Conservation (phyloP, 2,329 filamentous ascomycete genomes). For the Colletotrichum acutatum region DNA sequence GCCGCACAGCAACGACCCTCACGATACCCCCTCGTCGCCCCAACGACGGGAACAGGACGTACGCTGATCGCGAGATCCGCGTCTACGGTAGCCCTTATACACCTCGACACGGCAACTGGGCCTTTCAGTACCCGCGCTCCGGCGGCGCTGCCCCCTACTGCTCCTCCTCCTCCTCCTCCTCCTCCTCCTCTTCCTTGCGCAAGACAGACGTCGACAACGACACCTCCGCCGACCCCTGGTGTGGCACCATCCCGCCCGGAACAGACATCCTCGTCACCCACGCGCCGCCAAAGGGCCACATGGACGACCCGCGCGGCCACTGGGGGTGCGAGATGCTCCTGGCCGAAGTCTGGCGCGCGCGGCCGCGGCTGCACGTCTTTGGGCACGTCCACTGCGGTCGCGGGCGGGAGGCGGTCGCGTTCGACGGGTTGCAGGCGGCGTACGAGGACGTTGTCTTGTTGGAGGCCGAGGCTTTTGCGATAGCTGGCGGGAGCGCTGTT, state of each 20-base stretch:
- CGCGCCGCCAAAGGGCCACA: constrained; percentile 47
- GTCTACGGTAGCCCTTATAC: constrained; percentile 51
- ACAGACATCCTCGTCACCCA: constrained; percentile 54
- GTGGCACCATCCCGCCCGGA: constrained; percentile 37
- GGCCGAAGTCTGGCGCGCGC: constrained; percentile 43
- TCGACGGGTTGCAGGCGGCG: constrained; percentile 42
- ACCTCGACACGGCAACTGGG: constrained; percentile 48
- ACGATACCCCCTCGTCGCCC: constrained; percentile 38
- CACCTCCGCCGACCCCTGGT: constrained; percentile 41
- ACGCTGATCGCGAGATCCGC: constrained; percentile 35
- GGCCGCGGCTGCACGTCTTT: constrained; percentile 49
- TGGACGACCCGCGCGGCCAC: constrained; percentile 44
- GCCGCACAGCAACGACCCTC: constrained; percentile 37
- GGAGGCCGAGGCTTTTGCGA: background rate
- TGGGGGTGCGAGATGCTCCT: constrained; percentile 45
- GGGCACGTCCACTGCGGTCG: constrained; percentile 50
- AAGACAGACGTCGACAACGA: background rate
- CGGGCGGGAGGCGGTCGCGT: constrained; percentile 44
- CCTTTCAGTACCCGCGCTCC: constrained; percentile 52
- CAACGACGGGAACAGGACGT: background rate
- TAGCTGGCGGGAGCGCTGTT: too few species aligned
- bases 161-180: too few species aligned
- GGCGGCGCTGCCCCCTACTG: too few species aligned
- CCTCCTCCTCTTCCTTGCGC: too few species aligned
- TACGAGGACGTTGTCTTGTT: constrained; percentile 37